Base-by-base conservation (phyloP, 805 yeast species). In the Candida pseudofarinosa region DNA sequence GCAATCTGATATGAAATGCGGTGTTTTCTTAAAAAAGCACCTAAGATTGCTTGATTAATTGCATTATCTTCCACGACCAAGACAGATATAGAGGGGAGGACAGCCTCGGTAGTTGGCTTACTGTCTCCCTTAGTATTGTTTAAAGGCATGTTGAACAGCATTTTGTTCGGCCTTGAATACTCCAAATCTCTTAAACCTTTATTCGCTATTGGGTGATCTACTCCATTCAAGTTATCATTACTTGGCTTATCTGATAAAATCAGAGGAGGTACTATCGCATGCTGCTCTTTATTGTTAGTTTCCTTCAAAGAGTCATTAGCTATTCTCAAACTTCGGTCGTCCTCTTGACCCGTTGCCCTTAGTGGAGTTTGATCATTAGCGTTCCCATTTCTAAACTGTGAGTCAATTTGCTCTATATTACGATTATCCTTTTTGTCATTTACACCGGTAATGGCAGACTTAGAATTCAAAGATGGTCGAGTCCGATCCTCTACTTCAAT, bases 31-130 rank as follows among this genome's bases (percentile, higher is more conserved):
- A 93, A 71, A 55, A 89, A 91, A 13, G 95, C 86, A 14, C 90
- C 93, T 60, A 93, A 72, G 73, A 93, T 90, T 38, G 87, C 85
- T 65, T 88, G 95, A 64, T 93, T 93, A 56, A 93, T 90, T 31
- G 89, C 83, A 63, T 93, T 93, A 71, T 93, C 99, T 62, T 93
- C 99, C 7, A 93, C 99, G 33, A 93, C 90, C 40, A 93, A 67
- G 1, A 93, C 96, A 34, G 88, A 88, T 34, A 93, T 83, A 47
- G 88, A 86, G 0, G 97, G 96, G 15, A 91, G 73, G 16, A 93
- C 90, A 41, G 81, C 83, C 15, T 76, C 77, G 4, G 77, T 67
- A 8, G 77, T 66, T 3, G 65, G 53, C 35, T 65, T 67, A 19
- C 26, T 32, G 28, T 23, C 28, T 13, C 19, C 19, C 18, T 30